Evolutionary conservation across 371 early-diverging fungal species (phyloP).

Genomic region (Paraphysoderma sedebokerense): DNA sequence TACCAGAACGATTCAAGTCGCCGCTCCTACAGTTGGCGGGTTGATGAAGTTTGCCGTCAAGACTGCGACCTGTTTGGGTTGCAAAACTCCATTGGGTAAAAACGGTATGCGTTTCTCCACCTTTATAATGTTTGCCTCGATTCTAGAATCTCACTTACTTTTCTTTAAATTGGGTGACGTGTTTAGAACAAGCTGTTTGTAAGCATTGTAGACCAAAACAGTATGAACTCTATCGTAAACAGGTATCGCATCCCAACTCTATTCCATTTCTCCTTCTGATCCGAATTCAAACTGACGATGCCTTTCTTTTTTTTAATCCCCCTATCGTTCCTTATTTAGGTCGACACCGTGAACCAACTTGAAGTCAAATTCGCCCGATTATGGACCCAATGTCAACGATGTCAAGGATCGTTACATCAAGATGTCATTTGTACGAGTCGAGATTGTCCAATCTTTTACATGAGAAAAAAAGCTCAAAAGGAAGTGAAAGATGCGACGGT

Average conservation of each 20-base stretch:
- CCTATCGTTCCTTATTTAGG: neutral
- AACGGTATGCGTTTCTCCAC: conserved; percentile 26
- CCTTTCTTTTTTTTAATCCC: too few species aligned
- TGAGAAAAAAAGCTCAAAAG: conserved; percentile 96
- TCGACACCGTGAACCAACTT: conserved; percentile 40
- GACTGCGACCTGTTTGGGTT: conserved; percentile 82
- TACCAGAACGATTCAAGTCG: conserved; percentile 68
- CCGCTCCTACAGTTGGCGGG: conserved; percentile 78
- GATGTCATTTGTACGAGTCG: conserved; percentile 95
- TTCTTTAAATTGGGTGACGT: neutral
- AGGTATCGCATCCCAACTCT: conserved; percentile 15
- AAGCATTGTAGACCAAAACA: conserved; percentile 52
- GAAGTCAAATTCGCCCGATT: conserved; percentile 72
- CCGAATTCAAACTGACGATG: too few species aligned
- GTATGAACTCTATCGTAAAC: conserved; percentile 56
- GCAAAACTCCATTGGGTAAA: conserved; percentile 71
- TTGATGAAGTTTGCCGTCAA: conserved; percentile 89
- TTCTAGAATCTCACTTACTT: neutral
- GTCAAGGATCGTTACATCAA: conserved; percentile 92
- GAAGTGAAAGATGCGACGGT: conserved; percentile 64
- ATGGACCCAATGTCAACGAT: conserved; percentile 99
- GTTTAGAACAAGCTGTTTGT: conserved; percentile 53
- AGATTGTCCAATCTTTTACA: conserved; percentile 99
- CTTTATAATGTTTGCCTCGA: neutral
- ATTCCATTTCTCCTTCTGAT: neutral